These are phyloP conservation scores for Nidularia pulvinata DNA, from an alignment of 768 basidiomycete genomes.

Conservation along the genomic window DNA sequence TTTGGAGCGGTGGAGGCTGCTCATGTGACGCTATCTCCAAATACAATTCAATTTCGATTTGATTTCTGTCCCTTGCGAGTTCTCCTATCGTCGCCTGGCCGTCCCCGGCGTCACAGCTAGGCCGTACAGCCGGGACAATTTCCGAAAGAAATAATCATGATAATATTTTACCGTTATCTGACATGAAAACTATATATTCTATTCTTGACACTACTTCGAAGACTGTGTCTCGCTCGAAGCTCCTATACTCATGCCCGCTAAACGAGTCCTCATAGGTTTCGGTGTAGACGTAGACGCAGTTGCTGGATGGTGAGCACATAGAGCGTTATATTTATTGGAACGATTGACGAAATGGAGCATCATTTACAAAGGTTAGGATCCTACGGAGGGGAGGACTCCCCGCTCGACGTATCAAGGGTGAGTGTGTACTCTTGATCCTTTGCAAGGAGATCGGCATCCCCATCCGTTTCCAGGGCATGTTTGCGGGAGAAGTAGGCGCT, in stretches of 20 bases:
- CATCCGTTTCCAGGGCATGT: slow-evolving; percentile 49
- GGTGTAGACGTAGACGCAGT: slow-evolving; percentile 81
- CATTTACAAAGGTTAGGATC: slow-evolving; percentile 56
- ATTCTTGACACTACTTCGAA: too few relatives aligned
- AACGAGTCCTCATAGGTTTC: slow-evolving; percentile 53
- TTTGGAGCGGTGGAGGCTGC: too few relatives aligned
- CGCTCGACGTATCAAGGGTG: slow-evolving; percentile 67
- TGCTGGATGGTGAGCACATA: slow-evolving; percentile 56
- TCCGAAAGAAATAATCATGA: too few relatives aligned
- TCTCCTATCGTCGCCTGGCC: too few relatives aligned
- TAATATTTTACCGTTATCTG: too few relatives aligned
- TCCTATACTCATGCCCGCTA: slow-evolving; percentile 42
- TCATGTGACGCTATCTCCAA: too few relatives aligned
- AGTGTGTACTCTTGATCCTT: neutral
- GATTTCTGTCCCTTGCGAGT: too few relatives aligned
- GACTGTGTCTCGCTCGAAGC: too few relatives aligned
- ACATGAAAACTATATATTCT: too few relatives aligned
- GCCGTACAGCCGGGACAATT: too few relatives aligned
- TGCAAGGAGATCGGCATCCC: neutral
- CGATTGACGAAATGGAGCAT: neutral
- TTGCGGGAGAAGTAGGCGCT: slow-evolving; percentile 73
- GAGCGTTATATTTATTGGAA: neutral
- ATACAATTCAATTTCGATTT: too few relatives aligned
- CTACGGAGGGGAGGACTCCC: slow-evolving; percentile 75
- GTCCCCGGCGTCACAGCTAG: too few relatives aligned